A percentile compares a stretch with the other conserved stretches of the same genome.
phyloP scores from a whole-genome alignment of 768 basidiomycete species.

The Rhodotorula paludigena region DNA sequence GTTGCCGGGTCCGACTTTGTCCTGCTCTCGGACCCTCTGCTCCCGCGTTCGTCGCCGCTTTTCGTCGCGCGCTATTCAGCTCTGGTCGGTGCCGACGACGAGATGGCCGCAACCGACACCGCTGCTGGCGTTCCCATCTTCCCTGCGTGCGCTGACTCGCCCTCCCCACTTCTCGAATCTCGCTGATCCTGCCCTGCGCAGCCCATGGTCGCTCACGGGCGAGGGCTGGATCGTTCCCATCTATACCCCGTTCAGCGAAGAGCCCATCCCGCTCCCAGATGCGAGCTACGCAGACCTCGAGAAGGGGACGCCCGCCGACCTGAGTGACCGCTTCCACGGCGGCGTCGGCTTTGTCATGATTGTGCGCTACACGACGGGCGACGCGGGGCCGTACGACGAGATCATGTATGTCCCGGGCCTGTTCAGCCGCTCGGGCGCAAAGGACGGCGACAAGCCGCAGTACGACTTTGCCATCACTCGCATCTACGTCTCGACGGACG shows the following conservation, averaged over 20 bases:
- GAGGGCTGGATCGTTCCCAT: constrained; percentile 21
- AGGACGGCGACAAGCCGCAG: background rate
- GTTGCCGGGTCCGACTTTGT: too few species aligned
- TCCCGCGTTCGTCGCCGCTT: too few species aligned
- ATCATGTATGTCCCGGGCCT: constrained; percentile 19
- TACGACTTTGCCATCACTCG: constrained; percentile 16
- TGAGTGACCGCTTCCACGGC: constrained; percentile 4
- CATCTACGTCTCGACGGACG: constrained; percentile 28
- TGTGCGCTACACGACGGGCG: constrained; percentile 2
- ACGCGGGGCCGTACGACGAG: constrained; percentile 25
- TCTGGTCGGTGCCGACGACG: too few species aligned
- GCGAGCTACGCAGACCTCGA: constrained; percentile 13
- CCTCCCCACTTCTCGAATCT: fast-evolving
- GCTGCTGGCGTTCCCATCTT: too few species aligned
- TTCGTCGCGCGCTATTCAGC: too few species aligned
- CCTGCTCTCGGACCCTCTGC: too few species aligned
- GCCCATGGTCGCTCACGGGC: constrained; percentile 22
- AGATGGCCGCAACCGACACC: too few species aligned
- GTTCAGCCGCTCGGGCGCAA: background rate
- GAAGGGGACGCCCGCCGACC: background rate
- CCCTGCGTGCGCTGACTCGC: too few species aligned
- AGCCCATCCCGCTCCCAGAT: constrained; percentile 7
- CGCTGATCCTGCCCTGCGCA: background rate
- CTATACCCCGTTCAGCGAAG: constrained; percentile 14
- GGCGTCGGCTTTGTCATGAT: constrained; percentile 20